Evolutionary conservation across 164 flowering plant genomes (phyloP).

Genomic region (Cinnamomum chago): DNA sequence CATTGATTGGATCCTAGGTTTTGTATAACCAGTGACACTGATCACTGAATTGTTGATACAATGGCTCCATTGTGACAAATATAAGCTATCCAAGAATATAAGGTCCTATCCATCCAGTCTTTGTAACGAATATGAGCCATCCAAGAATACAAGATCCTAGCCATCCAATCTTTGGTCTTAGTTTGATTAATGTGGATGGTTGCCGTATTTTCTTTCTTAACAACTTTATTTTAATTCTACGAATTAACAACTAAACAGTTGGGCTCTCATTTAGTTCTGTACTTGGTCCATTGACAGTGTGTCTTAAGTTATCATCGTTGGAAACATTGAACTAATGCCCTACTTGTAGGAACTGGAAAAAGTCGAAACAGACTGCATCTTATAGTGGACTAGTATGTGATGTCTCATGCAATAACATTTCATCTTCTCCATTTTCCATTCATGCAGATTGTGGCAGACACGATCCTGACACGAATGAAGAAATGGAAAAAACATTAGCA

Average conservation of each 20-base stretch:
- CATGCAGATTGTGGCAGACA: constrained; percentile 54
- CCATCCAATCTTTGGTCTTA: neutral
- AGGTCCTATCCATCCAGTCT: neutral
- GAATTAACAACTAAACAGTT: neutral
- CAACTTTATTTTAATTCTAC: neutral
- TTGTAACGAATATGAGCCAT: neutral
- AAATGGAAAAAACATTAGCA: constrained; percentile 37
- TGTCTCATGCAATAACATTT: neutral
- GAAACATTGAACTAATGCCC: no score
- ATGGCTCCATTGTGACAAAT: neutral
- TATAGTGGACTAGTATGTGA: no score
- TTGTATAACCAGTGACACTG: neutral
- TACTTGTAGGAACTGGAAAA: no score
- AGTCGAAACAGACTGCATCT: no score
- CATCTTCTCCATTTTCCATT: neutral
- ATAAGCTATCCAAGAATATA: neutral
- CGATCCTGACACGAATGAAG: constrained; percentile 41
- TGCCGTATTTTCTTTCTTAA: neutral
- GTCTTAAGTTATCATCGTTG: no score
- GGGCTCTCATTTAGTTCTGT: neutral
- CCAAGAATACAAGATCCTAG: neutral
- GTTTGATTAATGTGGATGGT: neutral
- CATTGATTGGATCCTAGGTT: neutral
- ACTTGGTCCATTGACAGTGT: neutral
- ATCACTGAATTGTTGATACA: neutral